phyloP scores from a whole-genome alignment of 2,329 filamentous ascomycete species.

The Coleophoma eucalyptorum region DNA sequence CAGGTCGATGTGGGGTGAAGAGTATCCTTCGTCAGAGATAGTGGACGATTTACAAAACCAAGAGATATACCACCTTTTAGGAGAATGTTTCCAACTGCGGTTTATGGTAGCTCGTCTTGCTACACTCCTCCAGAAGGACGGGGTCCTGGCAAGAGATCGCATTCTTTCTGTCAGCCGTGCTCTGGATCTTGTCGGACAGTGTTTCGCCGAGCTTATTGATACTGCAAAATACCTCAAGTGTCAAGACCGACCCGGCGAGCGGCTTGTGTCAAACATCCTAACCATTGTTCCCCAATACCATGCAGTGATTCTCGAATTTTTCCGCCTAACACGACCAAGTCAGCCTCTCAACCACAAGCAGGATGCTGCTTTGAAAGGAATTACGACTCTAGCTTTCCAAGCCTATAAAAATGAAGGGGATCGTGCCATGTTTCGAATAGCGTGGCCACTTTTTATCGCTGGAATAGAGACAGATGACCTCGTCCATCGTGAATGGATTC shows the following conservation, averaged over 20 bases:
- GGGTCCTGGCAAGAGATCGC: background rate
- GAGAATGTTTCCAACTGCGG: constrained; percentile 26
- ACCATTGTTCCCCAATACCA: constrained; percentile 31
- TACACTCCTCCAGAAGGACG: constrained; percentile 14
- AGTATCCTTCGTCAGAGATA: constrained; percentile 30
- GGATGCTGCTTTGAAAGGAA: constrained; percentile 10
- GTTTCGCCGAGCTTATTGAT: background rate
- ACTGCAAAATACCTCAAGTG: constrained; percentile 1
- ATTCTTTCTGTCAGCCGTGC: background rate
- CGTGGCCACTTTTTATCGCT: constrained; percentile 32
- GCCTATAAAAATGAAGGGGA: constrained; percentile 28
- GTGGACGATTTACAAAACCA: constrained; percentile 32
- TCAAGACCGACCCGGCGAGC: constrained; percentile 19
- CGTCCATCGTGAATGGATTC: constrained; percentile 29
- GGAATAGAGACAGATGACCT: constrained; percentile 30
- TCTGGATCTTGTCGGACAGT: background rate
- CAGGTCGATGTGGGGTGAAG: constrained; percentile 28
- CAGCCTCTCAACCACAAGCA: background rate
- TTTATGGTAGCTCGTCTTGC: constrained; percentile 28
- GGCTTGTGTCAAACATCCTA: constrained; percentile 30
- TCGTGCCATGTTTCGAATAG: constrained; percentile 27
- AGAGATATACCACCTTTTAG: constrained; percentile 27
- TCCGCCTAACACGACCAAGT: constrained; percentile 13
- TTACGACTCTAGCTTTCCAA: constrained; percentile 30
- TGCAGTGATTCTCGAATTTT: constrained; percentile 28